Evolutionary conservation across 1,284 basidiomycete species (phyloP).

Genomic region (Cutaneotrichosporon spelunceum): DNA sequence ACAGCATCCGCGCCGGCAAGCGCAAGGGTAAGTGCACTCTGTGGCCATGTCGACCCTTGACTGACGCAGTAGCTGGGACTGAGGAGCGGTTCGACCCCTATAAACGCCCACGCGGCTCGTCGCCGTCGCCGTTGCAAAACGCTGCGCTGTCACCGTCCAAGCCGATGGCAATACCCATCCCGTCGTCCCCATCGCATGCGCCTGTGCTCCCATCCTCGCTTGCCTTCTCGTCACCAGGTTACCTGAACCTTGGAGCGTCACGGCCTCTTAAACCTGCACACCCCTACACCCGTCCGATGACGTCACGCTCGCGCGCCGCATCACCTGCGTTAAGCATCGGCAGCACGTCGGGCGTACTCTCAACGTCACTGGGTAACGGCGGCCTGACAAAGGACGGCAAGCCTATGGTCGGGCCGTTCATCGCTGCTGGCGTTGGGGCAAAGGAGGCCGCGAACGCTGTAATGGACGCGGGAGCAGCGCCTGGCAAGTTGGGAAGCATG

Average conservation of each 20-base stretch:
- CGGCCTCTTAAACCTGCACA: constrained; percentile 19
- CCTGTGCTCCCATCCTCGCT: constrained; percentile 32
- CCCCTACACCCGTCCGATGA: constrained; percentile 41
- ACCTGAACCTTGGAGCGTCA: constrained; percentile 15
- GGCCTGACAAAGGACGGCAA: constrained; percentile 16
- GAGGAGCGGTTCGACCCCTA: constrained; percentile 51
- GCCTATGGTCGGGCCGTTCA: constrained; percentile 32
- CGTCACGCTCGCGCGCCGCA: constrained; percentile 39
- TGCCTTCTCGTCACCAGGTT: constrained; percentile 18
- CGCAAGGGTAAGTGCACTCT: constrained; percentile 39
- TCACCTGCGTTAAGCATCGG: constrained; percentile 45
- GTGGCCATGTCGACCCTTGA: not conserved
- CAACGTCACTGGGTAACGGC: constrained; percentile 29
- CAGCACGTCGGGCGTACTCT: constrained; percentile 34
- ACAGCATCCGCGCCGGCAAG: constrained; percentile 37
- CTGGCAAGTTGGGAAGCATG: constrained; percentile 35
- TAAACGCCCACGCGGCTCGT: constrained; percentile 45
- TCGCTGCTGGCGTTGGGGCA: constrained; percentile 26
- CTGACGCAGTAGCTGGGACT: constrained; percentile 23
- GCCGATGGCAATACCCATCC: constrained; percentile 35
- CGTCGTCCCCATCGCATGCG: constrained; percentile 39
- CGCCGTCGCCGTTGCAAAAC: constrained; percentile 35
- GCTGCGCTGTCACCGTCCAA: constrained; percentile 39
- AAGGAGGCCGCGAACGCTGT: constrained; percentile 21
- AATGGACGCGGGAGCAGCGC: constrained; percentile 19